Evolutionary conservation across 345 rosid genomes (phyloP), one percentile per base, ranked within the genome.

Genomic region (Alliaria petiolata): DNA sequence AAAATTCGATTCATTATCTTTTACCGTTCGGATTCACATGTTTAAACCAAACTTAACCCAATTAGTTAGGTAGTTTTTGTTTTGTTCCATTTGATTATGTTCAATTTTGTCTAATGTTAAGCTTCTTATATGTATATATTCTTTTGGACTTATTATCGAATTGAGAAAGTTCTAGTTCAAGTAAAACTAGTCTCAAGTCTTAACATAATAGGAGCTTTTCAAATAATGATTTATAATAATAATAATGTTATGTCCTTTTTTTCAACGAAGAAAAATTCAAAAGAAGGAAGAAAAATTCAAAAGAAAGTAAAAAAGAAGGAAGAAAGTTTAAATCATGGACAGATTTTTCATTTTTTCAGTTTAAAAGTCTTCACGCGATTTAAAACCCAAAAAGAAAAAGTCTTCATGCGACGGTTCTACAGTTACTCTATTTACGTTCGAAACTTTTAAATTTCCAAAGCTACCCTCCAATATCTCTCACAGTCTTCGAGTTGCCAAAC

Each of bases 341-440:
- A 44, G 4, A 50, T 2, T 17, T 43, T 67, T 55, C 9, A 40
- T 19, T 13, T 40, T 35, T 15, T 65, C 57, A 25, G 30, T 26
- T 49, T 10, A 70, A 56, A 59, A 58, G 67, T 47, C 67, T 56
- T 15, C 58, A 35, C 7, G 30, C 44, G 68, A 53, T n/a, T n/a
- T n/a, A n/a, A n/a, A n/a, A n/a, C n/a, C n/a, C n/a, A n/a, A n/a
- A n/a, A n/a, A n/a, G n/a, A n/a, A 70, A 56, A 59, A 58, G 67
- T 47, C 67, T 56, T 15, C 58, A 35, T 10, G 30, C 44, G 68
- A 53, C 20, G 50, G 59, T 40, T 71, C 63, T 63, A 72, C 55
- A 46, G 69, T 71, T 53, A 53, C 49, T 72, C 70, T 25, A 47
- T 63, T 54, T 46, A 64, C 46, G 39, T 69, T 57, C 13, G 12